A percentile compares a stretch with the other conserved stretches of the same genome.
Evolutionary conservation across 148 eudicot species (phyloP).

Genomic region (Fagopyrum homotropicum): DNA sequence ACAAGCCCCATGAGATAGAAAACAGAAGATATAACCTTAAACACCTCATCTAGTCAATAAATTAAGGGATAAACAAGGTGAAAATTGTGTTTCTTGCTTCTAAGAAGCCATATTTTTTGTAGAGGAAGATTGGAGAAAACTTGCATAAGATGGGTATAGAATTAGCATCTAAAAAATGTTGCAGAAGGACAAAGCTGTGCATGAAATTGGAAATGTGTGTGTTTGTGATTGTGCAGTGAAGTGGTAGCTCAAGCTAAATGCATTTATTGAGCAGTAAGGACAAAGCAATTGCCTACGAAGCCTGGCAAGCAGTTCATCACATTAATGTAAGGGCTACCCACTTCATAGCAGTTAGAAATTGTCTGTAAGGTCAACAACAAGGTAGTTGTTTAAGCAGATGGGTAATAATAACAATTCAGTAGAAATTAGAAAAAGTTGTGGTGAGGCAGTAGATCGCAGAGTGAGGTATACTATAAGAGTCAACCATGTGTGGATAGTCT

Average conservation of each 20-base stretch:
- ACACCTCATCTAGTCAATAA: neutral
- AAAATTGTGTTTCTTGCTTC: neutral
- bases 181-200: too few relatives aligned
- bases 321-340: slow-evolving; percentile 6
- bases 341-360: neutral
- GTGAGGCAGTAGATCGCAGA: neutral
- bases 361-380: neutral
- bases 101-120: neutral
- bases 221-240: neutral
- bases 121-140: neutral
- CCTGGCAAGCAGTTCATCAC: slow-evolving; percentile 1
- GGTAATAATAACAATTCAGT: neutral
- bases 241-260: slow-evolving; percentile 8
- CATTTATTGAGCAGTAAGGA: neutral
- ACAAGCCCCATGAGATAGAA: slow-evolving; percentile 29
- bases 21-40: slow-evolving; percentile 28
- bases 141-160: neutral
- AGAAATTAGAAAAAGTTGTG: neutral
- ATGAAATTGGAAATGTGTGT: neutral
- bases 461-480: neutral
- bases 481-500: neutral
- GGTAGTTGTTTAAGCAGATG: neutral
- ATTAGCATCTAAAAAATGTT: too few relatives aligned
- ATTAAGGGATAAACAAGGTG: neutral
- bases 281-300: neutral